Base-by-base conservation (phyloP, 768 basidiomycete species). In the Fibroporia radiculosa region DNA sequence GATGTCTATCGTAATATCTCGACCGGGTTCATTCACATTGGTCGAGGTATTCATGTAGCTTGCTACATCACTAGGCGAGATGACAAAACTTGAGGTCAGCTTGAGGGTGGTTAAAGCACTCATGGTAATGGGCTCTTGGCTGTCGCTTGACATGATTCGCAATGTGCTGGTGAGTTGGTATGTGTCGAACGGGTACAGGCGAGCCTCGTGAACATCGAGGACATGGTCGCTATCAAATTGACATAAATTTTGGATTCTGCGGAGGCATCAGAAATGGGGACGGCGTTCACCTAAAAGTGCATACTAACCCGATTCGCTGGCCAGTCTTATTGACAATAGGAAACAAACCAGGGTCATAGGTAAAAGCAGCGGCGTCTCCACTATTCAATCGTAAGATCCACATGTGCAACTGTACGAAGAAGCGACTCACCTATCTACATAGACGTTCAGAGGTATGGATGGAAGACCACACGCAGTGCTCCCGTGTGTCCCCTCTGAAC, bases 161-260 rank as follows among this genome's bases (percentile, higher is more conserved):
- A 78, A 45, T 25, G 72, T 74, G 56, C 64, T 75, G 10, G 72
- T 63, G 18, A 78, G 65, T 24, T 62, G 46, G 53, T 80, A 80
- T 0, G 65, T 70, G 55, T 80, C 78, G 56, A 78, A 80, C 1
- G 78, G 78, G 52, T 78, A 80, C 8, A 76, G 54, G 8, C 66
- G 70, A 11, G 73, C 72, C 56, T 72, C 59, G 47, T 75, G 74
- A 10, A 76, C 74, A 47, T 80, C 75, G 20, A 78, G 66, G 27
- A 71, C 69, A 54, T 78, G 72, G 49, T 74, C 72, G 42, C 71
- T 75, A 52, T 77, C 73, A 50, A 80, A 80, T 52, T 75, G 75
- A 25, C 72, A 70, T 11, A 77, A 63, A 48, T 70, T 74, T 53
- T 77, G 73, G 20, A 78, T 70, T 29, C 77, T 80, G 43, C 14